Evolutionary conservation across 2,329 filamentous ascomycete genomes (phyloP), one percentile per base, ranked within the genome.

Genomic region (Pseudocercospora ulei): DNA sequence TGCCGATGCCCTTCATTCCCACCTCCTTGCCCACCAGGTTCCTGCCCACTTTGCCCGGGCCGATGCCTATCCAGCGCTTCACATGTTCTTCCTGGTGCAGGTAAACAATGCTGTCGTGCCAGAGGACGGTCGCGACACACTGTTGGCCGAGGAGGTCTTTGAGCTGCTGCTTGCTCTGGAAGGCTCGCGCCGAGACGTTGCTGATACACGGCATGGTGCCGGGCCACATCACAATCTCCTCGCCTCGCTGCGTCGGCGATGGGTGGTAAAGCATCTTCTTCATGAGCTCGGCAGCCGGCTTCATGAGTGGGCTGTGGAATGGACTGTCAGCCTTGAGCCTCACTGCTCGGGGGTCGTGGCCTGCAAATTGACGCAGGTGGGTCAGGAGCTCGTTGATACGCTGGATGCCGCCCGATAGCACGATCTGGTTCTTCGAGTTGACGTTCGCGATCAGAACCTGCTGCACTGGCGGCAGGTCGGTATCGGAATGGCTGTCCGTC

Each of bases 1-100:
- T 92, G 33, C 88, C 75, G 9, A 73, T 66, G 39, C 90, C 83
- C 54, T 80, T 75, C 76, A 90, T 87, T 6, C 86, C 87, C 2
- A 95, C 87, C 63, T 95, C 88, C 63, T 95, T 95, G 7, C 87
- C 86, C 1, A 96, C 87, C 5, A 96, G 68, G 59, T 95, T 95
- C 41, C 87, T 72, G 1, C 88, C 88, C 2, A 96, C 88, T 60
- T 93, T 93, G 3, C 88, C 88, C 0, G 88, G 88, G 0, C 88
- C 88, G 46, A 96, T 84, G 27, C 88, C 88, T 34, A 96, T 73
- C 81, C 88, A 95, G 39, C 87, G 70, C 53, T 78, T 71, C 11
- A 94, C 82, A 47, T 79, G 79, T 55, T 80, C 74, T 53, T 90
- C 77, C 58, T 90, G 78, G 59, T 95, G 84, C 34, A 95, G 66